Evolutionary conservation across 345 rosid genomes (phyloP).

Genomic region (Populus deltoides): DNA sequence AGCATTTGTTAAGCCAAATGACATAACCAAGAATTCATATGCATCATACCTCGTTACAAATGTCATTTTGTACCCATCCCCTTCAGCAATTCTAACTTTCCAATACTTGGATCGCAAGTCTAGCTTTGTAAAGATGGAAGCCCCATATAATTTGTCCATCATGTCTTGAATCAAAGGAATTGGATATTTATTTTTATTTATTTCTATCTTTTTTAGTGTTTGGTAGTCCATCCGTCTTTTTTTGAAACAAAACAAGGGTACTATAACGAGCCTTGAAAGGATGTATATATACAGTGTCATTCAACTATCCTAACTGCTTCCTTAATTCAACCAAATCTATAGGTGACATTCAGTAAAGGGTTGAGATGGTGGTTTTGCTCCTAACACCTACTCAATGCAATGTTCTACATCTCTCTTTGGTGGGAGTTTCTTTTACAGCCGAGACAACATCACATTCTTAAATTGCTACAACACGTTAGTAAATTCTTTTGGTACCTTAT

Average conservation of each 20-base stretch:
- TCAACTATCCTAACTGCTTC: neutral
- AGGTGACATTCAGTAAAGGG: no score
- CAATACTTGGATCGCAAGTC: neutral
- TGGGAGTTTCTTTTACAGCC: neutral
- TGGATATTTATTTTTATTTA: neutral
- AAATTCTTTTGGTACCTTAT: neutral
- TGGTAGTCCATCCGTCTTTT: neutral
- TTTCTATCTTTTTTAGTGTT: neutral
- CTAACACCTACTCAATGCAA: no score
- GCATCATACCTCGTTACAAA: neutral
- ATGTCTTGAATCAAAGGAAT: neutral
- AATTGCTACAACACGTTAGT: no score
- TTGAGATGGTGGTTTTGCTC: no score
- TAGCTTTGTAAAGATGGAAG: neutral
- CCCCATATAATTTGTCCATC: neutral
- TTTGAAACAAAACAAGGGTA: neutral
- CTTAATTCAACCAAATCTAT: no score
- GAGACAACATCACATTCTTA: neutral
- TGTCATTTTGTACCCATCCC: neutral
- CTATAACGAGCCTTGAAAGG: neutral
- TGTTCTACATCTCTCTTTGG: neutral
- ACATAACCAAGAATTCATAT: neutral
- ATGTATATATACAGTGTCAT: neutral
- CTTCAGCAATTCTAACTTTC: neutral
- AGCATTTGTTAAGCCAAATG: neutral